A percentile compares a stretch with the other conserved stretches of the same genome.
These are phyloP conservation scores for Hypsizygus ulmarius DNA, from an alignment of 1,284 basidiomycete species.

Conservation along the genomic window DNA sequence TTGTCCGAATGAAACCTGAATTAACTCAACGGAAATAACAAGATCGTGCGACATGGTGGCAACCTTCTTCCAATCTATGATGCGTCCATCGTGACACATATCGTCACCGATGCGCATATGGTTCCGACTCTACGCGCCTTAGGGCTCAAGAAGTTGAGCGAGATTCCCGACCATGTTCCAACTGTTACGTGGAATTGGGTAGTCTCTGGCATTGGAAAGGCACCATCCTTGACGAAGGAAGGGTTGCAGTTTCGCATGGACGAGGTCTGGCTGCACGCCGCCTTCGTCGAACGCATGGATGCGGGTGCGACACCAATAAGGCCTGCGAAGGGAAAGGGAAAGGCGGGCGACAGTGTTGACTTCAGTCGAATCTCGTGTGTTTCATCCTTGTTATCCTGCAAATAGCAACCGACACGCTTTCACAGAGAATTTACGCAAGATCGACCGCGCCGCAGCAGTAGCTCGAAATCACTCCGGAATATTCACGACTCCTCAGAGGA, in stretches of 20 bases:
- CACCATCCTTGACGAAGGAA: constrained; percentile 21
- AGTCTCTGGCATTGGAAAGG: constrained; percentile 27
- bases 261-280: constrained; percentile 34
- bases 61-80: constrained; percentile 55
- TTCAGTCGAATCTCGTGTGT: constrained; percentile 41
- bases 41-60: constrained; percentile 58
- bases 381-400: neutral
- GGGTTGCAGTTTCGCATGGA: constrained; percentile 33
- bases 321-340: constrained; percentile 15
- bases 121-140: constrained; percentile 34
- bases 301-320: constrained; percentile 29
- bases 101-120: constrained; percentile 49
- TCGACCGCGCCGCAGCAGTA: constrained; percentile 8
- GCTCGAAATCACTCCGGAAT: constrained; percentile 12
- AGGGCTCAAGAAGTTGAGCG: constrained; percentile 45
- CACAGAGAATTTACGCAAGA: constrained; percentile 35
- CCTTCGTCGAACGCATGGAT: constrained; percentile 39
- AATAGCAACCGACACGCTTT: neutral
- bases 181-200: constrained; percentile 66
- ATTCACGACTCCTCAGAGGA: constrained; percentile 17
- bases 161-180: constrained; percentile 61
- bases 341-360: constrained; percentile 21
- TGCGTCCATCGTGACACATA: constrained; percentile 53
- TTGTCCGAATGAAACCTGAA: neutral
- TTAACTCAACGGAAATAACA: constrained; percentile 22